phyloP scores from a whole-genome alignment of 352 stramenopile species.

The Phytophthora brassicae region DNA sequence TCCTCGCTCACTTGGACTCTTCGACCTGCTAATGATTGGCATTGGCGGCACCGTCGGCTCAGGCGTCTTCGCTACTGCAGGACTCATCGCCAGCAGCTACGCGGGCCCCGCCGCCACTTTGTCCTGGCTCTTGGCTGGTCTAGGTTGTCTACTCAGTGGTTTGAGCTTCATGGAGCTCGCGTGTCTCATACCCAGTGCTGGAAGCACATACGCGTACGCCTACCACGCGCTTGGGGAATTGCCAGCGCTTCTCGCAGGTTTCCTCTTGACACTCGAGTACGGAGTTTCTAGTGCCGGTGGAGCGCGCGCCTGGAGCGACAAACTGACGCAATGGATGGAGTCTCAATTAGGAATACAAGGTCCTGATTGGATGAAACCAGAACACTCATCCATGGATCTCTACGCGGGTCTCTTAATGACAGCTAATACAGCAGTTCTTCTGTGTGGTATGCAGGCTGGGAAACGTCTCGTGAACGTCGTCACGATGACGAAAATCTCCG shows the following conservation, averaged over 20 bases:
- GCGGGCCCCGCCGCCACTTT: constrained; percentile 79
- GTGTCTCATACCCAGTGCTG: constrained; percentile 83
- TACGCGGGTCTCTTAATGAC: constrained; percentile 83
- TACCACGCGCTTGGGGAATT: constrained; percentile 94
- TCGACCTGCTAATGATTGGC: constrained; percentile 93
- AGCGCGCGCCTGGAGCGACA: constrained; percentile 93
- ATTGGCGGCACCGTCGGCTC: constrained; percentile 94
- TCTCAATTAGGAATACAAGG: constrained; percentile 49
- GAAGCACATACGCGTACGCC: constrained; percentile 93
- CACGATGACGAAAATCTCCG: constrained; percentile 87
- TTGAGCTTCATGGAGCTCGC: constrained; percentile 93
- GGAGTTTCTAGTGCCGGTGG: constrained; percentile 89
- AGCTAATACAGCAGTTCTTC: constrained; percentile 61
- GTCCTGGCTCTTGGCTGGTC: constrained; percentile 82
- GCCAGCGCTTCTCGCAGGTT: constrained; percentile 88
- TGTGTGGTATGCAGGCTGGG: constrained; percentile 85
- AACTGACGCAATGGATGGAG: constrained; percentile 85
- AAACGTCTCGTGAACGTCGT: constrained; percentile 90
- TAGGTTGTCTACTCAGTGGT: constrained; percentile 78
- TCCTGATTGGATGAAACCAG: constrained; percentile 67
- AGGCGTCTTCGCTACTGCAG: constrained; percentile 90
- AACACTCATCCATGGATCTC: constrained; percentile 60
- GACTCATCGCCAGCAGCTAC: constrained; percentile 65
- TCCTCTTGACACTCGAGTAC: constrained; percentile 93
- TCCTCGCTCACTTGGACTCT: constrained; percentile 72